A percentile compares a stretch with the other conserved stretches of the same genome.
Conservation (phyloP, 352 stramenopile genomes). For the Peronospora belbahrii region DNA sequence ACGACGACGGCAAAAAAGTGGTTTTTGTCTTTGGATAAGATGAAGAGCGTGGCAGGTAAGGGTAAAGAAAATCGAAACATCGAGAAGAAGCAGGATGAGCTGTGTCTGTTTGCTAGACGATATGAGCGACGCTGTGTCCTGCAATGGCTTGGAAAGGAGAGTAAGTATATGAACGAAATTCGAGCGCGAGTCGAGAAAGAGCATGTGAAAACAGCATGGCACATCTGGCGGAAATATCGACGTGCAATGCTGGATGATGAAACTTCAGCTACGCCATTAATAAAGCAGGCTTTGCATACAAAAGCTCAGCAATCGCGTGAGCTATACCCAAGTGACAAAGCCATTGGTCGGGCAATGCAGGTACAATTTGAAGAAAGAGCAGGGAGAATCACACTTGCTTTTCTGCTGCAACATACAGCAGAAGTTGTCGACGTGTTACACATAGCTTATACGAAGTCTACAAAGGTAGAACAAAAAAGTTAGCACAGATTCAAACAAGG, state of each 20-base stretch:
- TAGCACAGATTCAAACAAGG: background rate
- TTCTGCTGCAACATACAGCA: conserved; percentile 33
- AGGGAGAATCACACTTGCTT: conserved; percentile 31
- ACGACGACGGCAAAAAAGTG: conserved; percentile 64
- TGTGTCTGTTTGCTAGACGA: conserved; percentile 55
- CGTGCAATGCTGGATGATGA: conserved; percentile 21
- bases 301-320: conserved; percentile 52
- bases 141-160: conserved; percentile 34
- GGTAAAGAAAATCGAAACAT: conserved; percentile 6
- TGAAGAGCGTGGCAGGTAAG: background rate
- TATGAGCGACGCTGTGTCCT: conserved; percentile 50
- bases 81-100: background rate
- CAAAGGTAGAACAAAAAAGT: conserved; percentile 14
- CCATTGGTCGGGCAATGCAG: conserved; percentile 42
- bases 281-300: conserved; percentile 17
- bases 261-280: conserved; percentile 3
- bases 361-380: conserved; percentile 25
- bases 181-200: conserved; percentile 45
- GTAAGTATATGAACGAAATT: conserved; percentile 16
- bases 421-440: conserved; percentile 50
- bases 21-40: conserved; percentile 47
- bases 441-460: conserved; percentile 24
- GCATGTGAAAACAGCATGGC: conserved; percentile 63
- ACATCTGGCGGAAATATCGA: conserved; percentile 62
- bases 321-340: conserved; percentile 55